phyloP scores from a whole-genome alignment of 208 protist species.

The Wallacemonas sp. region DNA sequence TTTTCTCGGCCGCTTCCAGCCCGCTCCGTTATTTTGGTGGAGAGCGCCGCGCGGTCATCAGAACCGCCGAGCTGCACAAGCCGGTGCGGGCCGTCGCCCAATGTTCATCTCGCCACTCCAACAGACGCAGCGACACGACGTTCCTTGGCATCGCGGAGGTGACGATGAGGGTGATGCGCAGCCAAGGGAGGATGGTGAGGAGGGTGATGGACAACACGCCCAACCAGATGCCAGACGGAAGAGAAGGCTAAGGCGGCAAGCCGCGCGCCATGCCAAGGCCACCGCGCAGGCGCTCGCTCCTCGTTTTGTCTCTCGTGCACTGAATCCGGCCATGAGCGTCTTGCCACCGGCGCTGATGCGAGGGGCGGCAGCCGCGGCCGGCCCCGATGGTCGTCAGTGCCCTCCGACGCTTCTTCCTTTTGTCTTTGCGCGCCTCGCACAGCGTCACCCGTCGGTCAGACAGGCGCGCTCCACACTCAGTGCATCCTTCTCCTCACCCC shows the following conservation, averaged over 20 bases:
- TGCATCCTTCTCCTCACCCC: too few species aligned
- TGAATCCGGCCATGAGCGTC: slow-evolving; percentile 15
- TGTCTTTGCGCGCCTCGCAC: slow-evolving; percentile 1
- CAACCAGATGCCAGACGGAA: too few species aligned
- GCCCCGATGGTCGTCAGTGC: not conserved
- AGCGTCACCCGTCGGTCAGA: too few species aligned
- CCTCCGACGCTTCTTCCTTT: slow-evolving; percentile 1
- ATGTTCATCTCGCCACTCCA: not conserved
- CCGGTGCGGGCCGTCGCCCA: not conserved
- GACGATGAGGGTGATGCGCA: not conserved
- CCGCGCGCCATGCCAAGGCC: too few species aligned
- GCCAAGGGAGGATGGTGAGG: too few species aligned
- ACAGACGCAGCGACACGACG: not conserved
- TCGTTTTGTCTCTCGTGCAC: slow-evolving; percentile 13
- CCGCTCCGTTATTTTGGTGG: slow-evolving; percentile 17
- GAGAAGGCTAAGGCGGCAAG: too few species aligned
- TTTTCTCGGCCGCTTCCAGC: slow-evolving; percentile 79
- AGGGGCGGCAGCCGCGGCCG: not conserved
- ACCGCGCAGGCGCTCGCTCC: not conserved
- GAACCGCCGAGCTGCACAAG: not conserved
- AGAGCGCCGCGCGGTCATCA: not conserved
- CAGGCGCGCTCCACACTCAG: too few species aligned
- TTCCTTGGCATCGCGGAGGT: not conserved
- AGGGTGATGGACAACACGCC: too few species aligned
- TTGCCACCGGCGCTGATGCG: not conserved